Conservation (phyloP, 441 rosid species). For the Gossypium davidsonii region DNA sequence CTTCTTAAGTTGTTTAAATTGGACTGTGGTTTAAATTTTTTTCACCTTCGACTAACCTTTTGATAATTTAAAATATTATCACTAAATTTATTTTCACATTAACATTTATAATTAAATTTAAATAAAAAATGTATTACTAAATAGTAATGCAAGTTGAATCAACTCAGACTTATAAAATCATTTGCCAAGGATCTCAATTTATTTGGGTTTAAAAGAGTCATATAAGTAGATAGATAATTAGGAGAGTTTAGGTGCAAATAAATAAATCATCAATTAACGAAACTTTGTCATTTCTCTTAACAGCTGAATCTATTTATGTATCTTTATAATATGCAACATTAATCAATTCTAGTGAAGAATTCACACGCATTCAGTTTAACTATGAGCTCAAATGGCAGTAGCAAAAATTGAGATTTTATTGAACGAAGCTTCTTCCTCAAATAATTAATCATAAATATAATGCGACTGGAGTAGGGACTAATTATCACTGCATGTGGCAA, state of each 20-base stretch:
- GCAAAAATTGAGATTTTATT: background rate
- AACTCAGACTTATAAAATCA: too few species aligned
- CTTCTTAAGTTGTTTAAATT: too few species aligned
- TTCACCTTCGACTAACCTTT: too few species aligned
- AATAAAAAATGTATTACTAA: too few species aligned
- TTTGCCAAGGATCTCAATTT: too few species aligned
- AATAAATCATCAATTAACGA: background rate
- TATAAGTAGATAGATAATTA: background rate
- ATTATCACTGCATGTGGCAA: background rate
- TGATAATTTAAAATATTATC: too few species aligned
- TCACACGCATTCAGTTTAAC: background rate
- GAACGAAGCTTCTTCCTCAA: background rate
- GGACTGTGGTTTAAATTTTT: too few species aligned
- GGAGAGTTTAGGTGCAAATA: background rate
- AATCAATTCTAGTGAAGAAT: background rate
- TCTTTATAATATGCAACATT: background rate
- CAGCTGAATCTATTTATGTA: background rate
- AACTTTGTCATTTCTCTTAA: background rate
- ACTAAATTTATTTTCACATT: too few species aligned
- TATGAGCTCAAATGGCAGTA: background rate
- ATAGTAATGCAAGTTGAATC: too few species aligned
- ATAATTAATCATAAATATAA: background rate
- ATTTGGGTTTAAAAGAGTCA: too few species aligned
- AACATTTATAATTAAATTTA: too few species aligned
- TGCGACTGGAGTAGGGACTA: background rate